Conservation (phyloP, 2,329 filamentous ascomycete species). For the Domatiomyces globalis region DNA sequence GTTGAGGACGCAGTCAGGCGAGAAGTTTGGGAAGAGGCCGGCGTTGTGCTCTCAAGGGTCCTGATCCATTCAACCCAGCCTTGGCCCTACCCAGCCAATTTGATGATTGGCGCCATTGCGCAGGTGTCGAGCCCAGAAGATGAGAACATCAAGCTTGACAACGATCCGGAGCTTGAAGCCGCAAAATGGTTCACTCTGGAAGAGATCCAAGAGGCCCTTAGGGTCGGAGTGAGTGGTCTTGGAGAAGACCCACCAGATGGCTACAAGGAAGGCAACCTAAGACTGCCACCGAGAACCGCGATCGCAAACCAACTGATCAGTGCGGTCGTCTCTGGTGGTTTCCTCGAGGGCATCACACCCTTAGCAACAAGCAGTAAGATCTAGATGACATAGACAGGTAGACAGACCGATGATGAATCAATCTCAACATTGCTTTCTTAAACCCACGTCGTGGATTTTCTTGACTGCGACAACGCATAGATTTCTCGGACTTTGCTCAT, state of each 20-base stretch:
- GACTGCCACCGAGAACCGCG: conserved; percentile 70
- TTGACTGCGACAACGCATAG: conserved; percentile 88
- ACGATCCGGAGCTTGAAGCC: conserved; percentile 82
- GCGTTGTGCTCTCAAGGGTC: conserved; percentile 61
- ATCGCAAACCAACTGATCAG: conserved; percentile 83
- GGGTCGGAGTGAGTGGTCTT: conserved; percentile 51
- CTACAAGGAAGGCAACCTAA: conserved; percentile 63
- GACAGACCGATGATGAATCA: neutral
- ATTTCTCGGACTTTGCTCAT: conserved; percentile 71
- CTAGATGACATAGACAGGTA: neutral
- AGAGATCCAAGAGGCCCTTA: conserved; percentile 63
- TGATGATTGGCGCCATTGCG: conserved; percentile 80
- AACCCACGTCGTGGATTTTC: conserved; percentile 24
- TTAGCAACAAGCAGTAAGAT: conserved; percentile 21
- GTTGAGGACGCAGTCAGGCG: conserved; percentile 71
- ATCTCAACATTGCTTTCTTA: neutral
- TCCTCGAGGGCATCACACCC: conserved; percentile 45
- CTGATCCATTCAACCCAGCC: conserved; percentile 73
- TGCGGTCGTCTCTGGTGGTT: conserved; percentile 60
- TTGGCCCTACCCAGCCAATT: conserved; percentile 71
- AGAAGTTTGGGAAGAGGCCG: conserved; percentile 77
- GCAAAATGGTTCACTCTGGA: conserved; percentile 78
- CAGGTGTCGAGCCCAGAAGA: conserved; percentile 63
- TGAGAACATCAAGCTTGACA: conserved; percentile 66
- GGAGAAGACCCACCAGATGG: conserved; percentile 49